Evolutionary conservation across 2,329 filamentous ascomycete species (phyloP), one percentile per base, ranked within the genome.

Genomic region (Drechslerella stenobrocha): DNA sequence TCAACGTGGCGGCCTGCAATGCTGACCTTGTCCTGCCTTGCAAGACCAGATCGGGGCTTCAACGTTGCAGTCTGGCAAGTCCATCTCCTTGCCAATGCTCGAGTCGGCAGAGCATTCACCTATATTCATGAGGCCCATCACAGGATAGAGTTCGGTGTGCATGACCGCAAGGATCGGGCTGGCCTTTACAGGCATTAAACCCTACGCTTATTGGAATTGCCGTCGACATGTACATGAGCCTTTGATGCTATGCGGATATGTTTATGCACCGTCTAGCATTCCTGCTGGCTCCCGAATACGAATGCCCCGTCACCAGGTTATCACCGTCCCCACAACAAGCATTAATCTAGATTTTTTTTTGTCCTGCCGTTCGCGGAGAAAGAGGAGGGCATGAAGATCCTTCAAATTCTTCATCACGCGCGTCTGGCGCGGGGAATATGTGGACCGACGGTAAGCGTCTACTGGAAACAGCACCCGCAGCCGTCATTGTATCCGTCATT

Each of bases 391-490:
- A 13, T 15, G 34, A 13, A 3, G 3, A 37, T 37, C 11, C 34
- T 37, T 4, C 11, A 5, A 5, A 30, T 30, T 42, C 4, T 42
- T 18, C 37, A 42, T n/a, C 37, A 42, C 15, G 37, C 37, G 37
- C 37, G 3, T 5, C 9, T 42, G 13, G 37, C 37, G 37, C 37
- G 37, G 37, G 18, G 37, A 42, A 42, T 42, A 20, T 5, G 13
- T 20, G 37, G 37, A 42, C 37, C 37, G 37, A 42, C 37, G 37
- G 37, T 42, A 42, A 42, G 37, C 37, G 37, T 42, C 37, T n/a
- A 20, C 37, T 9, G 4, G 5, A 2, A 18, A 13, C 9, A 18
- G 3, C 15, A 18, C 9, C 18, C 37, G 37, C 37, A 18, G n/a
- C n/a, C n/a, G n/a, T n/a, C n/a, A n/a, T n/a, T n/a, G n/a, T n/a